phyloP scores from a whole-genome alignment of 768 basidiomycete species.

The Hypholoma fasciculare region DNA sequence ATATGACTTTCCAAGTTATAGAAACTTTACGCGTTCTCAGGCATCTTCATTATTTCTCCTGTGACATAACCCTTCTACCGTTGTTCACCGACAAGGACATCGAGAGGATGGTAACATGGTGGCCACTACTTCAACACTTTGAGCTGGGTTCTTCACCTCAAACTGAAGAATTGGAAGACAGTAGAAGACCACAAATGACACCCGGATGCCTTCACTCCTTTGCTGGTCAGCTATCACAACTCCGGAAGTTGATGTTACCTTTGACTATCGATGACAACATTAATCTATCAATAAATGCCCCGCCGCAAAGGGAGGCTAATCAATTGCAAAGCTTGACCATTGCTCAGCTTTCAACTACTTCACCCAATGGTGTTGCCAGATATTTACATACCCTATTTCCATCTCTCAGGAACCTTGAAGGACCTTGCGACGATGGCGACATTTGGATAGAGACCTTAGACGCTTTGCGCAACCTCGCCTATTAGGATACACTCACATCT shows the following conservation, averaged over 20 bases:
- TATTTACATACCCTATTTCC: conserved; percentile 40
- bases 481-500: neutral
- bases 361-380: conserved; percentile 24
- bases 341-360: conserved; percentile 27
- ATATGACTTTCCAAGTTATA: conserved; percentile 32
- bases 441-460: conserved; percentile 26
- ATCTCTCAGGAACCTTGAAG: conserved; percentile 32
- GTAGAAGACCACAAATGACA: conserved; percentile 22
- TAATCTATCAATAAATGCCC: neutral
- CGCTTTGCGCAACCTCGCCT: neutral
- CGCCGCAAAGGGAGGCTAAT: conserved; percentile 7
- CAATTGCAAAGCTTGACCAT: conserved; percentile 36
- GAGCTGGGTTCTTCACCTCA: conserved; percentile 35
- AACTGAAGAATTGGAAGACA: conserved; percentile 18
- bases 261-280: conserved; percentile 16
- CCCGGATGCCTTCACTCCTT: conserved; percentile 25
- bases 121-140: conserved; percentile 44
- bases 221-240: conserved; percentile 23
- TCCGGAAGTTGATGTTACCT: conserved; percentile 27
- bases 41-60: conserved; percentile 31
- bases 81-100: conserved; percentile 38
- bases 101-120: conserved; percentile 38
- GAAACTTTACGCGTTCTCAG: conserved; percentile 33
- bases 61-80: conserved; percentile 41
- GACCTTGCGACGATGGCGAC: conserved; percentile 25